These are phyloP conservation scores for Mortierella sp. DNA, from an alignment of 371 early-diverging fungal species.

Conservation along the genomic window DNA sequence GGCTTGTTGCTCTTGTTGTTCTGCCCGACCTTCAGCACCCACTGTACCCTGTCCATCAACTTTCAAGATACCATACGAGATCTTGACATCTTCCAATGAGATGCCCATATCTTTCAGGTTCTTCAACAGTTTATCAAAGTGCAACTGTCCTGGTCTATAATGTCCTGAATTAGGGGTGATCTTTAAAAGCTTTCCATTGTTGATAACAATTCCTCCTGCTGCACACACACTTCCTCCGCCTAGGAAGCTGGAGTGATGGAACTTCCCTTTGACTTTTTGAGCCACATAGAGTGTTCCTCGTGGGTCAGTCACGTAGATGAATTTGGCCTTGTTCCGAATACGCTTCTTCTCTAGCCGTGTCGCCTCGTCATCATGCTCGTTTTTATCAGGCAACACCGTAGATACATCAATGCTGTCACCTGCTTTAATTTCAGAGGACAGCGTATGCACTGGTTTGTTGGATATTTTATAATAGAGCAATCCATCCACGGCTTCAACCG, in stretches of 20 bases:
- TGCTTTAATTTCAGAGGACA: constrained; percentile 24
- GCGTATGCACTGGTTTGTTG: constrained; percentile 45
- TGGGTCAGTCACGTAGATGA: constrained; percentile 57
- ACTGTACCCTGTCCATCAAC: neutral
- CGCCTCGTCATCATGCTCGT: constrained; percentile 41
- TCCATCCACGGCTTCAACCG: constrained; percentile 46
- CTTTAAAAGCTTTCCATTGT: constrained; percentile 47
- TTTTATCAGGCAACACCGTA: constrained; percentile 30
- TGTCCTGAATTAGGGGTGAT: constrained; percentile 60
- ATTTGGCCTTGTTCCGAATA: constrained; percentile 46
- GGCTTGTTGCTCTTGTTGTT: neutral
- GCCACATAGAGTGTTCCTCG: constrained; percentile 48
- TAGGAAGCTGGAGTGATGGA: constrained; percentile 60
- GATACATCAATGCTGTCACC: constrained; percentile 32
- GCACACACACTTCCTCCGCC: constrained; percentile 58
- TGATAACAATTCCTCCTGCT: constrained; percentile 55
- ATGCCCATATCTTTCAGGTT: constrained; percentile 30
- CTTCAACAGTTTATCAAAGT: constrained; percentile 45
- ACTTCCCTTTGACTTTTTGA: constrained; percentile 54
- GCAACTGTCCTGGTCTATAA: constrained; percentile 55
- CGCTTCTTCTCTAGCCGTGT: constrained; percentile 50
- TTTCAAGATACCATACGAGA: constrained; percentile 30
- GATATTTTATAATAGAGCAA: constrained; percentile 40
- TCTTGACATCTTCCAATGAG: constrained; percentile 27
- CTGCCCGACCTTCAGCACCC: neutral